Base-by-base conservation (phyloP, 495 filamentous ascomycete genomes). In the Aspergillus kassunensis region DNA sequence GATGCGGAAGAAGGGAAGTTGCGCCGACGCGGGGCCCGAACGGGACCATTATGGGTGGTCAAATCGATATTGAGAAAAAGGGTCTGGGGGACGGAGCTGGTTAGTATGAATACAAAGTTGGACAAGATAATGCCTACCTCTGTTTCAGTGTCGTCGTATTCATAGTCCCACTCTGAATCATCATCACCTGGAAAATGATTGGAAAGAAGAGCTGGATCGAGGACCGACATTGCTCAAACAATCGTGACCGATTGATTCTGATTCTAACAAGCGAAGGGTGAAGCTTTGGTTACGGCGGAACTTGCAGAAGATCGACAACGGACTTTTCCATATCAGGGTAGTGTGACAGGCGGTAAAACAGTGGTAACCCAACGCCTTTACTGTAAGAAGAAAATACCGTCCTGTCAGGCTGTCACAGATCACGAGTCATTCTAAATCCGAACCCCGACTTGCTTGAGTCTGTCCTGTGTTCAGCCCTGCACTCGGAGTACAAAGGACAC, bases 101-200 rank as follows among this genome's bases (percentile, higher is more conserved):
- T 54, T 37, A 44, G 52, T 4, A 20, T 15, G 34, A n/a, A n/a
- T n/a, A n/a, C n/a, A n/a, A n/a, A n/a, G n/a, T n/a, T n/a, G n/a
- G n/a, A 20, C 11, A 47, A 16, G 23, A 6, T 27, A 27, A 45
- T 21, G 43, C 29, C 54, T 47, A 81, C 79, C 70, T 85, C 82
- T 2, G 77, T 84, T 45, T 82, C 81, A 1, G 65, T 63, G 5
- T 74, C 68, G 58, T 82, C 63, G 57, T 85, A 85, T 54, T 85
- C 82, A 47, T 85, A 86, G 58, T 85, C 82, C 68, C 76, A 85
- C 19, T 82, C 82, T 11, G 73, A 51, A 15, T 61, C 13, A 19
- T 61, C 60, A 33, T 46, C 60, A 33, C 42, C 37, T 7, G 35
- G 42, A 19, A 25, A 25, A 36, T 33, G 50, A 15, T 56, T 50